Evolutionary conservation across 73 alveolate species (phyloP).

Genomic region (Paramecium sexaurelia): DNA sequence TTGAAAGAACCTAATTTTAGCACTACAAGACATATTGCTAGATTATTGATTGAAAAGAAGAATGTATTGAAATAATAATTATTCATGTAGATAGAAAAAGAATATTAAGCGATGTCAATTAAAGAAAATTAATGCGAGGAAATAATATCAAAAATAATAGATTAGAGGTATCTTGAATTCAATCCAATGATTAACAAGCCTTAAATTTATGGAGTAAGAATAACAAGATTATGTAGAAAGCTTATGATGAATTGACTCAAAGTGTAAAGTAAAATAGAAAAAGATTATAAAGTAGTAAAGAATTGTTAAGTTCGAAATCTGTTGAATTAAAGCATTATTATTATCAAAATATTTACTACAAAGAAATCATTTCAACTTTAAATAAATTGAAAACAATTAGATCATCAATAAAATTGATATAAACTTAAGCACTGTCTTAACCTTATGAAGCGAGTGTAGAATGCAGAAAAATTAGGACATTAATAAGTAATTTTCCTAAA

Average conservation of each 20-base stretch:
- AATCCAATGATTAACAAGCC: conserved; percentile 25
- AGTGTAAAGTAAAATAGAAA: conserved; percentile 3
- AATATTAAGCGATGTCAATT: background rate
- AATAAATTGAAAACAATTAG: background rate
- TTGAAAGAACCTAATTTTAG: conserved; percentile 4
- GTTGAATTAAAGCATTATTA: background rate
- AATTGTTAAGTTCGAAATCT: background rate
- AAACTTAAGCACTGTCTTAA: background rate
- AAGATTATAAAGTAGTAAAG: conserved; percentile 12
- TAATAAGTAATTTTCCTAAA: conserved; percentile 1
- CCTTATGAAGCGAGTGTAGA: conserved; percentile 42
- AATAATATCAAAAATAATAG: background rate
- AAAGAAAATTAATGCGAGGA: conserved; percentile 43
- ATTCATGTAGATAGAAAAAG: background rate
- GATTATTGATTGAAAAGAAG: background rate
- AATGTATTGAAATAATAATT: background rate
- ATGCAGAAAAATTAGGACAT: background rate
- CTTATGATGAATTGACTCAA: background rate
- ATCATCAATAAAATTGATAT: conserved; percentile 13
- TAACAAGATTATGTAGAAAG: background rate
- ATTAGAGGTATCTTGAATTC: background rate
- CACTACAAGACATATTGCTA: conserved; percentile 19
- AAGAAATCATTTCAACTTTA: background rate
- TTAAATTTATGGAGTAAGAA: conserved; percentile 12
- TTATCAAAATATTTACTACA: background rate